These are phyloP conservation scores for Apophysomyces ossiformis DNA, from an alignment of 371 early-diverging fungal genomes.

Conservation along the genomic window DNA sequence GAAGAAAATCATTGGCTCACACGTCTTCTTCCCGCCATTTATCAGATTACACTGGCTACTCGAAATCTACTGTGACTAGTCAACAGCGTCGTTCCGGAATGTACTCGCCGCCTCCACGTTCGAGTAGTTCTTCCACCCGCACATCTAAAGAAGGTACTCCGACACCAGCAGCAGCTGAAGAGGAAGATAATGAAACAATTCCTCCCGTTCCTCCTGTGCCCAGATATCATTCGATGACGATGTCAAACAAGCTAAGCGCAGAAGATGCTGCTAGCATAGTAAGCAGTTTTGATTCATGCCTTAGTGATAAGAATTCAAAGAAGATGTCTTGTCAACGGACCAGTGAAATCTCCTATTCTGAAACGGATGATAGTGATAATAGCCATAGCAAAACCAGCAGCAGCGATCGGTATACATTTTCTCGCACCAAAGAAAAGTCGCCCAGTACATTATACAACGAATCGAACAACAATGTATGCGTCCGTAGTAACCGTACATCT, in stretches of 20 bases:
- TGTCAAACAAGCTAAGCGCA: neutral
- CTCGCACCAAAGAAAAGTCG: constrained; percentile 19
- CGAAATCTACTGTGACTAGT: constrained; percentile 36
- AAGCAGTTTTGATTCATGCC: neutral
- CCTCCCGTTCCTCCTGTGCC: constrained; percentile 18
- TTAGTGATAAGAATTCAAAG: neutral
- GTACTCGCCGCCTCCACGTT: constrained; percentile 1
- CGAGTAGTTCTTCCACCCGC: neutral
- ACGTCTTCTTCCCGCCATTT: neutral
- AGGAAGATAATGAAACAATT: constrained; percentile 1
- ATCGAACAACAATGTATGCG: neutral
- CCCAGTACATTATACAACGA: neutral
- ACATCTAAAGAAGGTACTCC: neutral
- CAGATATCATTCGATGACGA: constrained; percentile 8
- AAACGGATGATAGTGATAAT: neutral
- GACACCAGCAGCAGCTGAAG: constrained; percentile 2
- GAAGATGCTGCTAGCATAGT: neutral
- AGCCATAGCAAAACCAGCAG: neutral
- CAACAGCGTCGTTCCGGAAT: constrained; percentile 31
- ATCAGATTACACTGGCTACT: constrained; percentile 24
- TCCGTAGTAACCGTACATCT: constrained; percentile 27
- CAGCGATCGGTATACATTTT: neutral
- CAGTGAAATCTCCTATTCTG: neutral
- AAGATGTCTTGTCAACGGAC: neutral
- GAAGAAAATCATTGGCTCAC: constrained; percentile 24